These are phyloP conservation scores for Hansfordia pulvinata DNA, from an alignment of 2,329 filamentous ascomycete species.

Conservation along the genomic window DNA sequence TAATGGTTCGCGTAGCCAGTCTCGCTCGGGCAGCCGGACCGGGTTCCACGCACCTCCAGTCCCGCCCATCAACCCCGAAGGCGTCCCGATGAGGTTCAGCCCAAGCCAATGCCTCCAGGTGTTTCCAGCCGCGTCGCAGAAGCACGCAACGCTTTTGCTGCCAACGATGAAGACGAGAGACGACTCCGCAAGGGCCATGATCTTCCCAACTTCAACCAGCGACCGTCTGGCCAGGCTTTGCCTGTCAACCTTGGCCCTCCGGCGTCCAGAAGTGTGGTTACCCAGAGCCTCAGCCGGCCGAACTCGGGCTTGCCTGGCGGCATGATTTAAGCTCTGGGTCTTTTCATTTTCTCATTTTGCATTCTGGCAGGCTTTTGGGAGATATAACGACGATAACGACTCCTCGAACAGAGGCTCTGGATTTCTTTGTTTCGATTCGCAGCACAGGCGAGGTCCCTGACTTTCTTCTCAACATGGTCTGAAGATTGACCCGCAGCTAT, in stretches of 20 bases:
- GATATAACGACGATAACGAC: constrained; percentile 9
- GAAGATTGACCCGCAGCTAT: too few species aligned
- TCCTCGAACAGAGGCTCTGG: too few species aligned
- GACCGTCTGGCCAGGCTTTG: constrained; percentile 11
- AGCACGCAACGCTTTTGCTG: constrained; percentile 12
- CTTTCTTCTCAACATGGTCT: too few species aligned
- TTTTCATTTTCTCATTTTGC: too few species aligned
- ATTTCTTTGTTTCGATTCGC: too few species aligned
- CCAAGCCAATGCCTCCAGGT: too few species aligned
- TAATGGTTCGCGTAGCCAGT: too few species aligned
- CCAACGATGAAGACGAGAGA: constrained; percentile 27
- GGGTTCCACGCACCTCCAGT: constrained; percentile 30
- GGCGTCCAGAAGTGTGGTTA: constrained; percentile 19
- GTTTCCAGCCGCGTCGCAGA: constrained; percentile 8
- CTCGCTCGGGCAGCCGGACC: constrained; percentile 22
- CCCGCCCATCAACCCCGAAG: constrained; percentile 45
- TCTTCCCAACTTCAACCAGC: too few species aligned
- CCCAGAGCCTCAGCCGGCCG: constrained; percentile 11
- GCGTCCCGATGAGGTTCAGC: constrained; percentile 29
- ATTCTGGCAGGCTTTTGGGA: too few species aligned
- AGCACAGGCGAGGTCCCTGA: too few species aligned
- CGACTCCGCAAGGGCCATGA: constrained; percentile 30
- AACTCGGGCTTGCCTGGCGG: constrained; percentile 23
- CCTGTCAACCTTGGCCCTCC: constrained; percentile 18
- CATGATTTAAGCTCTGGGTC: constrained; percentile 24